Conservation (phyloP, 495 filamentous ascomycete genomes). For the Platismatia glauca region DNA sequence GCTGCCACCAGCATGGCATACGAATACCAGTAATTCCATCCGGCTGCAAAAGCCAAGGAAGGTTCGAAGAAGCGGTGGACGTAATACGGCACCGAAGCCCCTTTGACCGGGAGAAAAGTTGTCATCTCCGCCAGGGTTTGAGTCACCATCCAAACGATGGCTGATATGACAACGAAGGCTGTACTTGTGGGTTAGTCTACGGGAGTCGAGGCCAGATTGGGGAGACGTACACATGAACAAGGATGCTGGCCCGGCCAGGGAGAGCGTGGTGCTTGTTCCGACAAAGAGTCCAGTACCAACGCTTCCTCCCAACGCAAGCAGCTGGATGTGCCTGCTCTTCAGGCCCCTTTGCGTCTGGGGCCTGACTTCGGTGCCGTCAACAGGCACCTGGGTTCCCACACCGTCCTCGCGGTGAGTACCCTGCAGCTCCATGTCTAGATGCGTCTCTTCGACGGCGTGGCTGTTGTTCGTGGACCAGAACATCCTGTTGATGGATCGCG, state of each 20-base stretch:
- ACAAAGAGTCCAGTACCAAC: slow-evolving; percentile 53
- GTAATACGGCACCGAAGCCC: slow-evolving; percentile 51
- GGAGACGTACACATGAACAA: slow-evolving; percentile 48
- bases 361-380: background rate
- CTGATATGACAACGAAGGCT: slow-evolving; percentile 50
- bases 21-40: slow-evolving; percentile 56
- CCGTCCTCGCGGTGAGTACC: background rate
- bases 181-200: background rate
- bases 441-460: background rate
- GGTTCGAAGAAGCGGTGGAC: slow-evolving; percentile 55
- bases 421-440: background rate
- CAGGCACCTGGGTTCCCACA: background rate
- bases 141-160: slow-evolving; percentile 58
- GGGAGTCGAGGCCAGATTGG: background rate
- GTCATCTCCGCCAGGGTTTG: slow-evolving; percentile 61
- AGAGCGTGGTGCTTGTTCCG: slow-evolving; percentile 19
- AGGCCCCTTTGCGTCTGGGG: slow-evolving; percentile 18
- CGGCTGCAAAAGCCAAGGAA: slow-evolving; percentile 59
- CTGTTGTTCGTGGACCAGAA: background rate
- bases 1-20: slow-evolving; percentile 73
- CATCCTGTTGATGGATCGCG: background rate
- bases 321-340: slow-evolving; percentile 52
- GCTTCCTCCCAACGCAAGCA: slow-evolving; percentile 60
- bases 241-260: slow-evolving; percentile 52
- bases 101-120: slow-evolving; percentile 52